Conservation (phyloP, 306 rosid genomes). For the Elaeagnus macrophylla region DNA sequence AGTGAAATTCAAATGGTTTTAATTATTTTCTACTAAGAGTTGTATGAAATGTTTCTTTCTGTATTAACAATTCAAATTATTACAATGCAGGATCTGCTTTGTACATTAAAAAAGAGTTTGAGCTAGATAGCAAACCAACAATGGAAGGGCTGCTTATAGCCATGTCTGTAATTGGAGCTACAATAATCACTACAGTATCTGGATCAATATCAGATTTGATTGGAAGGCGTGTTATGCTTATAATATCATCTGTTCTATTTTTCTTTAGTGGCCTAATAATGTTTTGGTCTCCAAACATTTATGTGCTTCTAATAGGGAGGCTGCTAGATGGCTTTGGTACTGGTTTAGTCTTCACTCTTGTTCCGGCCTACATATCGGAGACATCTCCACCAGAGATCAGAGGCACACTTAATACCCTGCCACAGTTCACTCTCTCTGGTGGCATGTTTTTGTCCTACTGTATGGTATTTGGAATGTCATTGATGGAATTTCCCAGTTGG, state of each 20-base stretch:
- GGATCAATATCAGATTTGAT: conserved; percentile 58
- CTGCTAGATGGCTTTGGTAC: conserved; percentile 73
- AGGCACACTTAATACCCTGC: conserved; percentile 71
- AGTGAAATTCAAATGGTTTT: too few species aligned
- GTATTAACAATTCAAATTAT: too few species aligned
- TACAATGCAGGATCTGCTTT: too few species aligned
- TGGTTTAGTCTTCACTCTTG: conserved; percentile 74
- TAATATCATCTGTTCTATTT: conserved; percentile 52
- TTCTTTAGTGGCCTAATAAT: conserved; percentile 57
- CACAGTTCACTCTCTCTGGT: conserved; percentile 68
- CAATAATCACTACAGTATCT: conserved; percentile 53
- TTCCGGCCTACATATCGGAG: conserved; percentile 68
- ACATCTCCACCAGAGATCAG: conserved; percentile 83
- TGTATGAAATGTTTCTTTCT: too few species aligned
- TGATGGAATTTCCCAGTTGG: conserved; percentile 54
- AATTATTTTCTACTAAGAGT: too few species aligned
- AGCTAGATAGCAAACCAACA: conserved; percentile 31
- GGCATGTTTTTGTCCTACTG: conserved; percentile 75
- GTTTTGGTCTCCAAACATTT: conserved; percentile 79
- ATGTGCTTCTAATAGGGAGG: conserved; percentile 52
- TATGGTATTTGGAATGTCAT: conserved; percentile 66
- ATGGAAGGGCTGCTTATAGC: conserved; percentile 84
- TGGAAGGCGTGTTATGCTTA: conserved; percentile 67
- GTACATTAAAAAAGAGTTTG: conserved; percentile 3
- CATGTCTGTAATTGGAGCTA: conserved; percentile 71